phyloP scores from a whole-genome alignment of 441 rosid genomes.

The Erodium texanum region DNA sequence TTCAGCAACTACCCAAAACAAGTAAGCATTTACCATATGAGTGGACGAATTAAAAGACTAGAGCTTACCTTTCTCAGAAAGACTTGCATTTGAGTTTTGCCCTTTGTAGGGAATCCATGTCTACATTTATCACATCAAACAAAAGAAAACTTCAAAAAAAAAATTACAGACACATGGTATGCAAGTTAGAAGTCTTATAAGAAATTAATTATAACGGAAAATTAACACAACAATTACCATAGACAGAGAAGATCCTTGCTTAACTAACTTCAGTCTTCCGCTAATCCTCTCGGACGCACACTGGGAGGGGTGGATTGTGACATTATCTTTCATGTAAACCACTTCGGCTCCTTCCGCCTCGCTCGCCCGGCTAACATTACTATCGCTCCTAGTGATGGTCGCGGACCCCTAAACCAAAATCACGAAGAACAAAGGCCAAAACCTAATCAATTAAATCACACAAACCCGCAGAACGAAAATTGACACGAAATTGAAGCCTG shows the following conservation, averaged over 20 bases:
- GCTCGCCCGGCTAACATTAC: conserved; percentile 32
- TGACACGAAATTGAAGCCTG: neutral
- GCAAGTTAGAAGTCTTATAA: neutral
- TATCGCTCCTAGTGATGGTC: conserved; percentile 54
- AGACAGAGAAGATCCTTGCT: conserved; percentile 61
- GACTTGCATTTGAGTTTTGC: conserved; percentile 49
- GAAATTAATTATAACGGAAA: neutral
- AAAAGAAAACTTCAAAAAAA: no score
- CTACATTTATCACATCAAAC: conserved; percentile 27
- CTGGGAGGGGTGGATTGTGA: conserved; percentile 91
- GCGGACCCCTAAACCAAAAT: conserved; percentile 50
- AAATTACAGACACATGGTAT: neutral
- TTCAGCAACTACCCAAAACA: conserved; percentile 12
- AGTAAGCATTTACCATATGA: conserved; percentile 9
- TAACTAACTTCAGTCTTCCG: conserved; percentile 82
- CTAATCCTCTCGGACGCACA: conserved; percentile 82
- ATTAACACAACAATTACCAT: conserved; percentile 36
- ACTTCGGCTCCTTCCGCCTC: conserved; percentile 66
- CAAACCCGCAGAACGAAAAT: neutral
- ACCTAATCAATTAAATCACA: neutral
- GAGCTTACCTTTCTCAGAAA: conserved; percentile 68
- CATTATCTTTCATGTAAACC: conserved; percentile 70
- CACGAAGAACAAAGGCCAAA: neutral
- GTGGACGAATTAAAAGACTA: conserved; percentile 1
- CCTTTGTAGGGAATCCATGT: conserved; percentile 93